Percentiles rank a stretch among this genome's conserved stretches.
Conservation (phyloP, 192 early-diverging fungal species). For the Rhizophlyctis rosea region DNA sequence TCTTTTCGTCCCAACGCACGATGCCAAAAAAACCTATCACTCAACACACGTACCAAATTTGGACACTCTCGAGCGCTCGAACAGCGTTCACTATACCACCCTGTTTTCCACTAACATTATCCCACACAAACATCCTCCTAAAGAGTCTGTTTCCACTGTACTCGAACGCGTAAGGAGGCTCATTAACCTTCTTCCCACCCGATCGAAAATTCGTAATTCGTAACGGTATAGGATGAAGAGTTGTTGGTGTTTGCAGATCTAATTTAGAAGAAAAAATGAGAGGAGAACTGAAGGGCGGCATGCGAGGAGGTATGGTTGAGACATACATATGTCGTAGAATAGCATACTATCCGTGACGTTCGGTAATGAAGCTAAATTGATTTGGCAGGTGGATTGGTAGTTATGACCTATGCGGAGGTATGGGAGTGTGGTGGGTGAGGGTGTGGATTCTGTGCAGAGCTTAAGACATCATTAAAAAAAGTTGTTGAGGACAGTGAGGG, state of each 20-base stretch:
- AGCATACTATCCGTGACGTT: constrained; percentile 24
- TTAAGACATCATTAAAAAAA: constrained; percentile 16
- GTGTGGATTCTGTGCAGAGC: not conserved
- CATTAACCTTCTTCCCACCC: constrained; percentile 18
- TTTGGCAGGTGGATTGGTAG: constrained; percentile 28
- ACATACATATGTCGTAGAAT: constrained; percentile 51
- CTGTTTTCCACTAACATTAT: constrained; percentile 43
- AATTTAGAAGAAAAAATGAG: constrained; percentile 8
- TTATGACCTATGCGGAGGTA: constrained; percentile 41
- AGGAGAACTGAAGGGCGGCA: not conserved
- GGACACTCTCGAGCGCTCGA: constrained; percentile 34
- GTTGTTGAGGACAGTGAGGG: constrained; percentile 10
- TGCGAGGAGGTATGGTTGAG: not conserved
- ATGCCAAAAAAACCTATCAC: constrained; percentile 1
- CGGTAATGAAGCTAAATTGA: constrained; percentile 30
- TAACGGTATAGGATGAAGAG: constrained; percentile 42
- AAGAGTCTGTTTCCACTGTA: constrained; percentile 29
- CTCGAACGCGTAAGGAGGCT: constrained; percentile 13
- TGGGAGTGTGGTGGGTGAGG: no score
- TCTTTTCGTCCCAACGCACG: no score
- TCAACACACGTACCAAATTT: constrained; percentile 33
- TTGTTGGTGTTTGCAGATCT: not conserved
- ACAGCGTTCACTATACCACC: constrained; percentile 33
- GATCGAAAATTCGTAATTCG: constrained; percentile 34
- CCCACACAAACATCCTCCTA: constrained; percentile 45